These are phyloP conservation scores for Fusarium gaditjirri DNA, from an alignment of 2,329 filamentous ascomycete species.

Conservation along the genomic window DNA sequence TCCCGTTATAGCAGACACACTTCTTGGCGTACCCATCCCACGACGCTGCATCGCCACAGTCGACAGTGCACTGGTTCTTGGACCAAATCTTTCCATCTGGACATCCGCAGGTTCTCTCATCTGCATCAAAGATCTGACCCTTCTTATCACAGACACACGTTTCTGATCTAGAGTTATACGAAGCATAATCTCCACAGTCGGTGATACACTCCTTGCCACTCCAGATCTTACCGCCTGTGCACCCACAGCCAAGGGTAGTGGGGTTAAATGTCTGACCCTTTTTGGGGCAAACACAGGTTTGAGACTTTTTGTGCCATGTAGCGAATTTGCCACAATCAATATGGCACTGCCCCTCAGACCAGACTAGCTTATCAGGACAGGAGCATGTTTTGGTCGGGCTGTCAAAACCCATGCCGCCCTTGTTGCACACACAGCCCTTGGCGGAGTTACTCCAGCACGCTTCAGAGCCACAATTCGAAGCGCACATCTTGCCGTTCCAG, in stretches of 20 bases:
- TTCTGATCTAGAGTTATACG: fast-evolving
- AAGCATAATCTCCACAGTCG: background rate
- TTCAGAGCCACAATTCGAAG: background rate
- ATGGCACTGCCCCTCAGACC: background rate
- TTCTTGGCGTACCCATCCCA: background rate
- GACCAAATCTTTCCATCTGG: background rate
- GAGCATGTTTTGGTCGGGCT: background rate
- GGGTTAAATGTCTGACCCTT: background rate
- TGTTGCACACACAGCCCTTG: background rate
- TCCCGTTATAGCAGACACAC: background rate
- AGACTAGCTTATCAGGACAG: background rate
- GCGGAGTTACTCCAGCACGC: background rate
- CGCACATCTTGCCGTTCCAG: background rate
- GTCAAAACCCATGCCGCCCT: background rate
- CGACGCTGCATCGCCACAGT: background rate
- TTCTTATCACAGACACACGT: background rate
- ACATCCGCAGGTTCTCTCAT: background rate
- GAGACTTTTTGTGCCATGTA: background rate
- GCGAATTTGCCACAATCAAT: background rate
- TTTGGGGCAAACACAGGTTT: background rate
- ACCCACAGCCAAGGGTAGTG: background rate
- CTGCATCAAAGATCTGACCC: background rate
- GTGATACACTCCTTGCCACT: background rate
- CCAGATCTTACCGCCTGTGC: background rate
- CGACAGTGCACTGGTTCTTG: background rate